Base-by-base conservation (phyloP, 2,329 filamentous ascomycete genomes). In the Aspergillus sclerotialis region DNA sequence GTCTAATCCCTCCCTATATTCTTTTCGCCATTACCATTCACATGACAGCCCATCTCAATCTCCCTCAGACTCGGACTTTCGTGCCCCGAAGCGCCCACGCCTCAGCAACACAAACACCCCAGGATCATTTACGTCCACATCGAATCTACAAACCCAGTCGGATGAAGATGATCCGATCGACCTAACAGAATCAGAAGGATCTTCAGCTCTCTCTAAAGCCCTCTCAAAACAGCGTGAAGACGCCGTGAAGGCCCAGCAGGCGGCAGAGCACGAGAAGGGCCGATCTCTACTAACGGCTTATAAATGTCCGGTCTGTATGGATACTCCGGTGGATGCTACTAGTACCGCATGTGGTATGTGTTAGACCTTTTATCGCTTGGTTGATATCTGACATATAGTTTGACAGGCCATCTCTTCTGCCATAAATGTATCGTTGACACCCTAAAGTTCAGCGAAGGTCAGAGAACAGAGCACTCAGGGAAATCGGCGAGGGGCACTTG, bases 251-350 rank as follows among this genome's bases (percentile, higher is more conserved):
- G 60, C 67, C 1, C 65, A 73, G 42, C 49, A 62, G 18, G 40
- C 52, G 2, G 35, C 44, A 2, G 53, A 56, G 5, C 49, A 49
- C 7, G 52, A 54, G 21, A 43, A 52, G 12, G 51, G 44, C 11
- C 56, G 47, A 3, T 63, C 62, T 23, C 46, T 61, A 23, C 62
- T 72, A 44, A 70, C 60, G 14, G 68, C 56, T 4, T 70, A 71
- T 50, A 73, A 64, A 40, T 81, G 77, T 50, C 76, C 78, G 28
- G 75, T 81, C 14, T 81, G 77, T 56, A 73, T 81, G 72, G 77
- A 80, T 44, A 68, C 62, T 4, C 73, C 71, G 2, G 76, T 69
- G 7, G 69, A 80, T 49, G 66, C 76, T 7, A 79, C 76, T 2
- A 72, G 68, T 3, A 80, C 77, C 3, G 56, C 67, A 14, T 81